Percentiles rank a stretch among this genome's conserved stretches.
These are phyloP conservation scores for Ceratocystiopsis sp. DNA, from an alignment of 2,329 filamentous ascomycete species.

Conservation along the genomic window DNA sequence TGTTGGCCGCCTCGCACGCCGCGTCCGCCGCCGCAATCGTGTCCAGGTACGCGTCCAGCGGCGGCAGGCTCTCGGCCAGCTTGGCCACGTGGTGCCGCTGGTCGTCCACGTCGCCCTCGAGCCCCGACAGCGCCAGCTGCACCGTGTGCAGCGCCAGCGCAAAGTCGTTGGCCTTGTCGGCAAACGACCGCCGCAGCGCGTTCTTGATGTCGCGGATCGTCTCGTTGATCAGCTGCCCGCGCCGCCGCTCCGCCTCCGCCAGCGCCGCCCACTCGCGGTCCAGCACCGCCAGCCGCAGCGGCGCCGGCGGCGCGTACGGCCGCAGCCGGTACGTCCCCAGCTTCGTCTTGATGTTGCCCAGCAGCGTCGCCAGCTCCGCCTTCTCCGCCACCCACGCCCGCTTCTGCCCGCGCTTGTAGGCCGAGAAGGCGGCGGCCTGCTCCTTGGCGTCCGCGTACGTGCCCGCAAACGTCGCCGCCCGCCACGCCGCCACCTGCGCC, in stretches of 20 bases:
- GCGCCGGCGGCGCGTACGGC: conserved; percentile 76
- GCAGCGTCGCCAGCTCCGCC: conserved; percentile 77
- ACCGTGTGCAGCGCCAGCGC: conserved; percentile 88
- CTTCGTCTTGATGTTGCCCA: conserved; percentile 99
- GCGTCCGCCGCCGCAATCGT: conserved; percentile 73
- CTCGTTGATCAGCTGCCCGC: conserved; percentile 91
- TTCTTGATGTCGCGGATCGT: conserved; percentile 99
- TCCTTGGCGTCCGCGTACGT: conserved; percentile 86
- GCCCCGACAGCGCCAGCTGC: conserved; percentile 84
- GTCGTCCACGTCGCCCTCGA: conserved; percentile 93
- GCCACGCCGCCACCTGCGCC: conserved; percentile 60
- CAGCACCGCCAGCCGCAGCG: conserved; percentile 65
- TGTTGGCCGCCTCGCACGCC: conserved; percentile 90
- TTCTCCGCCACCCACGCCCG: conserved; percentile 95
- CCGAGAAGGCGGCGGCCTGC: conserved; percentile 64
- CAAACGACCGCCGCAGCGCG: conserved; percentile 75
- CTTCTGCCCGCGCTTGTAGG: conserved; percentile 85
- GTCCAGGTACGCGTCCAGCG: conserved; percentile 79
- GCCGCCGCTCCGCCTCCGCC: conserved; percentile 68
- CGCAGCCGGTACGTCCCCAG: conserved; percentile 83
- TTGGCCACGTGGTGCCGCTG: conserved; percentile 76
- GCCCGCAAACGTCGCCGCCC: conserved; percentile 66
- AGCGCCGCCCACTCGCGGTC: conserved; percentile 69
- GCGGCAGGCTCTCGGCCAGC: conserved; percentile 69
- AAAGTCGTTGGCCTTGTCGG: conserved; percentile 97